Percentiles rank a stretch among this genome's conserved stretches.
Evolutionary conservation across 2,329 filamentous ascomycete species (phyloP).

Genomic region (Aspergillus sergii): DNA sequence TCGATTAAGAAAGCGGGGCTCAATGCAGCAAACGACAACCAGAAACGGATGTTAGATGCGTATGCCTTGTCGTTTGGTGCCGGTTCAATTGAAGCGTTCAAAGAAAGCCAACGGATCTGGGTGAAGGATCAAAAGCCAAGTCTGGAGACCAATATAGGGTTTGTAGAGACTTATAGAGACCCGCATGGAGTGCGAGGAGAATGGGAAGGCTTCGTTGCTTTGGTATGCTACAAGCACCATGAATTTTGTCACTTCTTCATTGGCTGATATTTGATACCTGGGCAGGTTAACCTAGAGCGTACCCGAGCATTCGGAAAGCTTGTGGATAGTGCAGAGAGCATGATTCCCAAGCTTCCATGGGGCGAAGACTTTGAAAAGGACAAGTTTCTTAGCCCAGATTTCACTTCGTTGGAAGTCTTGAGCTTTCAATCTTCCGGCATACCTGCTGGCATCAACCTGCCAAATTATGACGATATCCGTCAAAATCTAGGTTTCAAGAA

Average conservation of each 20-base stretch:
- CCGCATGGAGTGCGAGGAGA: conserved; percentile 79
- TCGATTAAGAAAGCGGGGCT: conserved; percentile 69
- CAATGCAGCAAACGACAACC: conserved; percentile 71
- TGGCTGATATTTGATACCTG: conserved; percentile 35
- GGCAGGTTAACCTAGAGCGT: conserved; percentile 77
- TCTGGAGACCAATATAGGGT: conserved; percentile 80
- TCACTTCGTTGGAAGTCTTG: conserved; percentile 89
- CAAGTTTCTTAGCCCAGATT: conserved; percentile 91
- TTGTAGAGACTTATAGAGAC: conserved; percentile 84
- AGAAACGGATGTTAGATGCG: conserved; percentile 71
- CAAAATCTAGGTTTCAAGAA: conserved; percentile 69
- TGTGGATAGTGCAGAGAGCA: conserved; percentile 74
- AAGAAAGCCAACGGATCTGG: conserved; percentile 79
- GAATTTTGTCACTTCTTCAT: neutral
- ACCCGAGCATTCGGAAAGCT: conserved; percentile 85
- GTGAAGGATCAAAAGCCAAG: conserved; percentile 79
- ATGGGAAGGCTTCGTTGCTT: conserved; percentile 82
- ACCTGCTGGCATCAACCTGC: conserved; percentile 61
- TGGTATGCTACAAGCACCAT: conserved; percentile 35
- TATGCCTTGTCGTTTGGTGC: conserved; percentile 75
- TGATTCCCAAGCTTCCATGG: conserved; percentile 93
- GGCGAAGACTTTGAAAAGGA: conserved; percentile 89
- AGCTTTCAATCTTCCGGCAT: conserved; percentile 72
- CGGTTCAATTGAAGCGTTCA: conserved; percentile 76
- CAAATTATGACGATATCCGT: conserved; percentile 62